phyloP scores from a whole-genome alignment of 2,329 filamentous ascomycete genomes.

The Fusarium vanettenii region DNA sequence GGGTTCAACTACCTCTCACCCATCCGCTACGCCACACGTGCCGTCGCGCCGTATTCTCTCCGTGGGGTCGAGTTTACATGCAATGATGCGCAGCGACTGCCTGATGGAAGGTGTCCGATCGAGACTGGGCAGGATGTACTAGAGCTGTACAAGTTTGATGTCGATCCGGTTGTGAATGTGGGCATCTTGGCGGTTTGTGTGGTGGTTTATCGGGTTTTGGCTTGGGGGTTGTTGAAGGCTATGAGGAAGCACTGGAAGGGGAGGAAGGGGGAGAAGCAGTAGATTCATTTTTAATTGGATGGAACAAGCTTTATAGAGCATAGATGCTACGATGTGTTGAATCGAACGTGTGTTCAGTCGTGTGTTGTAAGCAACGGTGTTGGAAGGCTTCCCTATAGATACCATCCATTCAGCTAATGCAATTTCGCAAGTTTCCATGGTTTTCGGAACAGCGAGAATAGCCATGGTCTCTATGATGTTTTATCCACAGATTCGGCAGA shows the following conservation, averaged over 20 bases:
- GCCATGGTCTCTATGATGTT: not conserved
- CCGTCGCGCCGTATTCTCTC: slow-evolving; percentile 74
- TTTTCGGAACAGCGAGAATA: not conserved
- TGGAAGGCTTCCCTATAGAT: not conserved
- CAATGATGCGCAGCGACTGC: slow-evolving; percentile 67
- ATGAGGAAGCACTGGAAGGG: slow-evolving; percentile 65
- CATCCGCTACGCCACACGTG: slow-evolving; percentile 75
- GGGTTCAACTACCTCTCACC: slow-evolving; percentile 79
- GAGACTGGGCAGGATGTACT: slow-evolving; percentile 75
- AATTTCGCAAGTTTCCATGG: not conserved
- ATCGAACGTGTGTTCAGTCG: not conserved
- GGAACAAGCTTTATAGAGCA: not conserved
- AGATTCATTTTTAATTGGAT: not conserved
- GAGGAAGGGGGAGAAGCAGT: slow-evolving; percentile 40
- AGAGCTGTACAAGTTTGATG: slow-evolving; percentile 73
- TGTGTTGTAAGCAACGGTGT: not conserved
- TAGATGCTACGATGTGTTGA: not conserved
- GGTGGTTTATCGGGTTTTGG: slow-evolving; percentile 73
- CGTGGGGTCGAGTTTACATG: slow-evolving; percentile 73
- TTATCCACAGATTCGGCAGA: not conserved
- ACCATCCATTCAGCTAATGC: not conserved
- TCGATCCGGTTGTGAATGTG: slow-evolving; percentile 70
- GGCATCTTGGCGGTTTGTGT: slow-evolving; percentile 72
- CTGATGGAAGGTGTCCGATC: slow-evolving; percentile 72
- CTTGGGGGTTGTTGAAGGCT: slow-evolving; percentile 67